Conservation (phyloP, 1,139 yeast genomes). For the Arxiozyma bovina region DNA sequence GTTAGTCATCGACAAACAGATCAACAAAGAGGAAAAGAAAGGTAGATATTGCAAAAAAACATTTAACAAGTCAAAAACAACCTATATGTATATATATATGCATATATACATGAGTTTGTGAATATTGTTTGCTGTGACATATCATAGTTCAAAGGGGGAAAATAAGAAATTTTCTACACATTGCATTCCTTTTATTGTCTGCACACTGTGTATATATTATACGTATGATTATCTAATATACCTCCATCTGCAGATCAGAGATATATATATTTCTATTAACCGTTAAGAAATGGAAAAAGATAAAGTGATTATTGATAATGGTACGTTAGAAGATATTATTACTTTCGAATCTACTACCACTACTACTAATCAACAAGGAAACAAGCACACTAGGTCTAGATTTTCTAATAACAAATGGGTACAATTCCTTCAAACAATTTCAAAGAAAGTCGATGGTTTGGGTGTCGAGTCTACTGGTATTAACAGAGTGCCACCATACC, state of each 20-base stretch:
- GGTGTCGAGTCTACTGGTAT: slow-evolving; percentile 79
- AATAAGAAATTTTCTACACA: too few species aligned
- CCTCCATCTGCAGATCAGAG: background rate
- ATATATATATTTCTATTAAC: background rate
- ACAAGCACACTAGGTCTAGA: background rate
- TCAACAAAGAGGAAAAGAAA: too few species aligned
- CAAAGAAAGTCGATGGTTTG: slow-evolving; percentile 37
- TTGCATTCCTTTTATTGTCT: too few species aligned
- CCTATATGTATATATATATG: too few species aligned
- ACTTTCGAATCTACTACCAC: background rate
- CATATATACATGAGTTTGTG: too few species aligned
- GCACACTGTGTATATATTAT: background rate
- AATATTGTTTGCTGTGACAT: too few species aligned
- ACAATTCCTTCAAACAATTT: slow-evolving; percentile 8
- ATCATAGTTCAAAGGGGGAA: too few species aligned
- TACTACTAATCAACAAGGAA: background rate
- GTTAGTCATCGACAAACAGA: background rate
- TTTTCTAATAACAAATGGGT: background rate
- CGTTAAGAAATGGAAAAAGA: background rate
- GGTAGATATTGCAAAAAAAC: too few species aligned
- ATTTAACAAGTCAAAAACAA: too few species aligned
- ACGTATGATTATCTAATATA: background rate
- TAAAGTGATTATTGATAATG: background rate
- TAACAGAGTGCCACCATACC: slow-evolving; percentile 64
- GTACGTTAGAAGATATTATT: background rate